These are phyloP conservation scores for Epichloe baconii DNA, from an alignment of 2,329 filamentous ascomycete genomes.

Conservation along the genomic window DNA sequence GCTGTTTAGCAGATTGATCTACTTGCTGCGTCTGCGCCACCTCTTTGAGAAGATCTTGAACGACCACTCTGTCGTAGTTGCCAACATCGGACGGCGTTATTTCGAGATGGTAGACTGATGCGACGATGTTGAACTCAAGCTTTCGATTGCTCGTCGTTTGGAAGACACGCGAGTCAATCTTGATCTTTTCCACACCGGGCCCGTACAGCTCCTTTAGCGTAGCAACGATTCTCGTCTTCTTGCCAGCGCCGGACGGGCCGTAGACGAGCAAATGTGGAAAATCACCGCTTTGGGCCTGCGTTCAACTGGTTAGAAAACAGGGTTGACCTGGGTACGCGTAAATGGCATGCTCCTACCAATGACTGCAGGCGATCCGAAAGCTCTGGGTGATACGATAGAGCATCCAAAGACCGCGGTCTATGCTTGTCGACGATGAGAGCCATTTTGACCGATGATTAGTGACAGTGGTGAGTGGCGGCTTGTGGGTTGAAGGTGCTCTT, in stretches of 20 bases:
- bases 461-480: conserved; percentile 1
- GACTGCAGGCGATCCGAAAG: conserved; percentile 78
- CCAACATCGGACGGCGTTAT: conserved; percentile 96
- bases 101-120: conserved; percentile 93
- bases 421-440: conserved; percentile 62
- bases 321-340: background rate
- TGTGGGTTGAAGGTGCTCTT: conserved; percentile 10
- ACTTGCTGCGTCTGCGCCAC: conserved; percentile 98
- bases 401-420: conserved; percentile 59
- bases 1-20: conserved; percentile 78
- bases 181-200: conserved; percentile 97
- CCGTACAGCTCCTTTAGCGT: conserved; percentile 93
- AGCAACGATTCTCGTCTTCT: conserved; percentile 93
- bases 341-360: conserved; percentile 45
- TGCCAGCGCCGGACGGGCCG: conserved; percentile 89
- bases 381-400: conserved; percentile 75
- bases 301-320: background rate
- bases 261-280: conserved; percentile 97
- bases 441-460: conserved; percentile 29
- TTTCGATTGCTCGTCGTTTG: conserved; percentile 93
- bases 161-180: conserved; percentile 95
- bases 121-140: conserved; percentile 97
- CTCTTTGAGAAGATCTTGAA: conserved; percentile 93
- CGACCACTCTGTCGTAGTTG: conserved; percentile 88
- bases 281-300: conserved; percentile 85